These are phyloP conservation scores for Trametes gibbosa DNA, from an alignment of 768 basidiomycete species.

Conservation along the genomic window DNA sequence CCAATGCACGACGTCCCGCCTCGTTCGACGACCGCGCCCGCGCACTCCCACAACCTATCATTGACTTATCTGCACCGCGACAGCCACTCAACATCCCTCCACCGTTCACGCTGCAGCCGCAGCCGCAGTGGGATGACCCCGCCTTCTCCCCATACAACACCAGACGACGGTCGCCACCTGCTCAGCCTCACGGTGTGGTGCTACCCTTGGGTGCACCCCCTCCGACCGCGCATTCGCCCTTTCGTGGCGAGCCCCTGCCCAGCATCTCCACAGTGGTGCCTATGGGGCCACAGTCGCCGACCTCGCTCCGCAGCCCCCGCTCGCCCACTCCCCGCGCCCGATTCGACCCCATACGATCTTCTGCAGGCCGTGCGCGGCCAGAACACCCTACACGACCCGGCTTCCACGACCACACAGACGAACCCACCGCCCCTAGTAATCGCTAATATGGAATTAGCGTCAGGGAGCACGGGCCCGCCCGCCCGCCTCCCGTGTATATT, in stretches of 20 bases:
- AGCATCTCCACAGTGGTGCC: conserved; percentile 12
- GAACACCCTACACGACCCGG: conserved; percentile 20
- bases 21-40: conserved; percentile 11
- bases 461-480: background rate
- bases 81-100: conserved; percentile 37
- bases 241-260: conserved; percentile 11
- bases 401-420: conserved; percentile 16
- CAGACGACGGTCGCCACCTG: conserved; percentile 23
- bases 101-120: conserved; percentile 66
- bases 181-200: conserved; percentile 1
- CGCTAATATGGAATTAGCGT: conserved; percentile 8
- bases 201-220: conserved; percentile 4
- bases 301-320: conserved; percentile 12
- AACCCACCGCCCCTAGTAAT: conserved; percentile 13
- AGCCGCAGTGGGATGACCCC: conserved; percentile 61
- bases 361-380: conserved; percentile 15
- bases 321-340: conserved; percentile 11
- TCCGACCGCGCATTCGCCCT: conserved; percentile 8
- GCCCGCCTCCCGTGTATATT: conserved; percentile 15
- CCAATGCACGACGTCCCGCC: background rate
- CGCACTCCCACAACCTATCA: conserved; percentile 19
- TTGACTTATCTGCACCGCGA: conserved; percentile 23
- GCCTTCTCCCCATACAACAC: conserved; percentile 31
- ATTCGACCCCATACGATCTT: conserved; percentile 23
- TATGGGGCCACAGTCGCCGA: background rate